Conservation (phyloP, 768 basidiomycete species). For the Amyloporia xantha region DNA sequence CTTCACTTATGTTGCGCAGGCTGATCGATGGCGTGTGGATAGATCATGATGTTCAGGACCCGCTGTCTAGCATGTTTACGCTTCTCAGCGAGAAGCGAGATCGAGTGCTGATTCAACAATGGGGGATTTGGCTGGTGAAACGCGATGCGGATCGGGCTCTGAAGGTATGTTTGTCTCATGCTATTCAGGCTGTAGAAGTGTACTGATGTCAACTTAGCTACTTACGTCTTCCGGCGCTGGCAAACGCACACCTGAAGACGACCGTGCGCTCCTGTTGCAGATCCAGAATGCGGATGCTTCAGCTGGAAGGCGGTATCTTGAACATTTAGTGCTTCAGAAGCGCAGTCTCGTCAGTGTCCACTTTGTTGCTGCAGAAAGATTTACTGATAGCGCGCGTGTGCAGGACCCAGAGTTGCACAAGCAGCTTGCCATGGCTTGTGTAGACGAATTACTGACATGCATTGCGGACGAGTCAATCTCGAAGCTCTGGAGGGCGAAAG, state of each 20-base stretch:
- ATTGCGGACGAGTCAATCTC: conserved; percentile 44
- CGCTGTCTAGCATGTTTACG: conserved; percentile 51
- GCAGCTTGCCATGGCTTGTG: conserved; percentile 49
- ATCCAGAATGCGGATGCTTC: conserved; percentile 48
- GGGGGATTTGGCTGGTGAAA: conserved; percentile 77
- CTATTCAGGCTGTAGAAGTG: background rate
- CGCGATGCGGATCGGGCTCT: conserved; percentile 65
- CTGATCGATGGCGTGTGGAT: conserved; percentile 59
- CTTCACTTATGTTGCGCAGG: conserved; percentile 28
- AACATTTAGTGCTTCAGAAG: conserved; percentile 71
- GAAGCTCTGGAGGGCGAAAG: conserved; percentile 70
- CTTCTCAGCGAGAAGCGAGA: conserved; percentile 55
- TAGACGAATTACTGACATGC: conserved; percentile 47
- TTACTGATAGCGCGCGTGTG: background rate
- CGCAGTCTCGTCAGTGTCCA: conserved; percentile 46
- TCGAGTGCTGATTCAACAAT: conserved; percentile 55
- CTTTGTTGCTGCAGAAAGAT: too few species aligned
- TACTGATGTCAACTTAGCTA: conserved; percentile 35
- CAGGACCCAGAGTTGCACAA: conserved; percentile 62
- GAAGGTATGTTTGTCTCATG: conserved; percentile 38
- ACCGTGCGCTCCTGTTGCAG: conserved; percentile 48
- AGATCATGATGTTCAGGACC: conserved; percentile 59
- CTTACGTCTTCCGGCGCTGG: conserved; percentile 48
- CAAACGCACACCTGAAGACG: conserved; percentile 59
- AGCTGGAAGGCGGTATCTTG: conserved; percentile 68